These are phyloP conservation scores for Sporisorium scitamineum DNA, from an alignment of 1,284 basidiomycete species.

Conservation along the genomic window DNA sequence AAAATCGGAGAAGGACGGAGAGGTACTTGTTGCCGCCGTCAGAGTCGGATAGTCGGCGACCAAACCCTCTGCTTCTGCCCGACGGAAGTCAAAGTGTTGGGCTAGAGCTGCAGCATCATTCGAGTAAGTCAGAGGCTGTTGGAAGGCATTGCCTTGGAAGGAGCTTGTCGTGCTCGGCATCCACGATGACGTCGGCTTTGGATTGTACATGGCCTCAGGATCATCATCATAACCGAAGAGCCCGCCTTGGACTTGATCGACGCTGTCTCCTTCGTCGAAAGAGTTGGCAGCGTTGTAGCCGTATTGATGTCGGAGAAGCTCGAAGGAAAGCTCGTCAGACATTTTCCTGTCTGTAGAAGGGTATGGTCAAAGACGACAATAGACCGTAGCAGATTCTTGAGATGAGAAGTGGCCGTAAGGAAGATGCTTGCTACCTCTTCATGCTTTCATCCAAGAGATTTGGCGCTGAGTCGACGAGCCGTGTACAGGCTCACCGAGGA, in stretches of 20 bases:
- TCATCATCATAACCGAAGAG: neutral
- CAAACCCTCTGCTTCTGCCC: conserved; percentile 25
- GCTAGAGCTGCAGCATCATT: conserved; percentile 11
- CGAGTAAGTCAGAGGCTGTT: neutral
- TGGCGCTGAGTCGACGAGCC: neutral
- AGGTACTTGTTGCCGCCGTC: neutral
- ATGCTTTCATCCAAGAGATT: neutral
- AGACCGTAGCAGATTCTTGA: neutral
- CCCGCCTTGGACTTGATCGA: neutral
- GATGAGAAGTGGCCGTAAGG: neutral
- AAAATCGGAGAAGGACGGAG: neutral
- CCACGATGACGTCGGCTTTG: neutral
- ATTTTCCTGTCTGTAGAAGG: neutral
- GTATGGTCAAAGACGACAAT: neutral
- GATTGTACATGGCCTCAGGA: neutral
- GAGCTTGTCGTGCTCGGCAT: neutral
- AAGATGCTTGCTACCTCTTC: neutral
- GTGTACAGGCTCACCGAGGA: neutral
- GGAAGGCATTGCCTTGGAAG: neutral
- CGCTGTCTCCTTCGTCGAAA: neutral
- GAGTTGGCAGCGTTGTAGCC: neutral
- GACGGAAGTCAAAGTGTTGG: conserved; percentile 28
- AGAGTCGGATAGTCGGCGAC: neutral
- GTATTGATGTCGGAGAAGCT: conserved; percentile 8
- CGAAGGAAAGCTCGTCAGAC: conserved; percentile 18